These are phyloP conservation scores for Ophiostoma montium DNA, from an alignment of 2,329 filamentous ascomycete species.

Conservation along the genomic window DNA sequence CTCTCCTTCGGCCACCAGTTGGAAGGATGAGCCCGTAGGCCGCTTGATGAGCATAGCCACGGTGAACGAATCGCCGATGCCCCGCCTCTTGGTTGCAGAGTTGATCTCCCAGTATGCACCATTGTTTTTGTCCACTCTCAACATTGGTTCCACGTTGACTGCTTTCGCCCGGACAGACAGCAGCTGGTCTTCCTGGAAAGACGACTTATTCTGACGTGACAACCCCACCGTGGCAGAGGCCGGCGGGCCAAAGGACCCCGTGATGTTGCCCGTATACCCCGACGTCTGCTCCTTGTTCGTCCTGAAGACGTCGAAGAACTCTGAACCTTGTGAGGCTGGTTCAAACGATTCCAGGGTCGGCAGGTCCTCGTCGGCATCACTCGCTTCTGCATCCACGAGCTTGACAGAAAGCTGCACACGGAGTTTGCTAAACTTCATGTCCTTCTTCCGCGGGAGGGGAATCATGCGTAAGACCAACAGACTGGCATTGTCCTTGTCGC, in stretches of 20 bases:
- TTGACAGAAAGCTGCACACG: background rate
- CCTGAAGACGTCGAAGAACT: background rate
- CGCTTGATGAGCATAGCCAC: background rate
- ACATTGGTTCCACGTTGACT: background rate
- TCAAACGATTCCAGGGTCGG: background rate
- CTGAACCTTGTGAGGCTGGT: background rate
- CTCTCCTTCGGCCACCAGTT: background rate
- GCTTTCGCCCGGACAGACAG: background rate
- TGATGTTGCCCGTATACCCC: background rate
- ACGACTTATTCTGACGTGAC: background rate
- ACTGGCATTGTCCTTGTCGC: background rate
- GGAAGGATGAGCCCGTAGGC: background rate
- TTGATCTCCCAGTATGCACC: background rate
- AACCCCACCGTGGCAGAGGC: background rate
- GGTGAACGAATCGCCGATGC: background rate
- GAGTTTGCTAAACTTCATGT: background rate
- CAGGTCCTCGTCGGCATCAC: background rate
- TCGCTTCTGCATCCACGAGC: background rate
- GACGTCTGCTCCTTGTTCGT: background rate
- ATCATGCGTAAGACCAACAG: background rate
- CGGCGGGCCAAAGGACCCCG: background rate
- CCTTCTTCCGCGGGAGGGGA: background rate
- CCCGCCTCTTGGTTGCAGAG: background rate
- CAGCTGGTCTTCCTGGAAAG: background rate
- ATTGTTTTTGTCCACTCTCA: background rate